phyloP scores from a whole-genome alignment of 306 rosid genomes.

The Ochetophila trinervis region DNA sequence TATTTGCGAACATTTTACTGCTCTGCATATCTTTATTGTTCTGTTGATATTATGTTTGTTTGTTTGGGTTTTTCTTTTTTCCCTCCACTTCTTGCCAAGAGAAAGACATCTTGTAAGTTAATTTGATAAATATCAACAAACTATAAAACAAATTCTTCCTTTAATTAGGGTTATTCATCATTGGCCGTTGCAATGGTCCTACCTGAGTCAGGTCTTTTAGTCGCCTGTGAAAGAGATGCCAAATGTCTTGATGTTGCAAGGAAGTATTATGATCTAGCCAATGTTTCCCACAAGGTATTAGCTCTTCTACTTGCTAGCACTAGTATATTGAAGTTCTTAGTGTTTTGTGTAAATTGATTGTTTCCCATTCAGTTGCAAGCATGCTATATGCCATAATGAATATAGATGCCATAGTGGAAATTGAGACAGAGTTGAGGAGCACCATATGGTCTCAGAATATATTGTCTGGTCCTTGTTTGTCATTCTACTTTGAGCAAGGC shows the following conservation, averaged over 20 bases:
- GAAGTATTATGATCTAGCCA: slow-evolving; percentile 69
- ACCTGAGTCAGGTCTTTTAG: slow-evolving; percentile 82
- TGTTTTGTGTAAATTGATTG: neutral
- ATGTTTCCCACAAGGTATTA: slow-evolving; percentile 81
- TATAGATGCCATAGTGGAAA: neutral
- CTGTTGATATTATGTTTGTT: no score
- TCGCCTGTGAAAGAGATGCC: slow-evolving; percentile 87
- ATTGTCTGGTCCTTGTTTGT: neutral
- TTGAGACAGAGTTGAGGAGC: neutral
- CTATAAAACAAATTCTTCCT: neutral
- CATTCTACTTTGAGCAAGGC: neutral
- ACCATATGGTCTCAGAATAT: neutral
- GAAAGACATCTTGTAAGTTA: neutral
- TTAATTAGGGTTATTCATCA: slow-evolving; percentile 86
- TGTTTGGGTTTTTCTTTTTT: no score
- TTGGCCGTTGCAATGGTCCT: slow-evolving; percentile 82
- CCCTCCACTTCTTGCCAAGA: no score
- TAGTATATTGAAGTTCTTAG: neutral
- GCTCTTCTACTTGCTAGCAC: slow-evolving; percentile 16
- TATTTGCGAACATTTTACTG: no score
- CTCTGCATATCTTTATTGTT: no score
- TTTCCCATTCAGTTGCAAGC: neutral
- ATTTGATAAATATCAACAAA: neutral
- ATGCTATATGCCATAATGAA: neutral
- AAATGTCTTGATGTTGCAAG: slow-evolving; percentile 76